Base-by-base conservation (phyloP, 2,329 filamentous ascomycete species). In the Diaporthe batatas region DNA sequence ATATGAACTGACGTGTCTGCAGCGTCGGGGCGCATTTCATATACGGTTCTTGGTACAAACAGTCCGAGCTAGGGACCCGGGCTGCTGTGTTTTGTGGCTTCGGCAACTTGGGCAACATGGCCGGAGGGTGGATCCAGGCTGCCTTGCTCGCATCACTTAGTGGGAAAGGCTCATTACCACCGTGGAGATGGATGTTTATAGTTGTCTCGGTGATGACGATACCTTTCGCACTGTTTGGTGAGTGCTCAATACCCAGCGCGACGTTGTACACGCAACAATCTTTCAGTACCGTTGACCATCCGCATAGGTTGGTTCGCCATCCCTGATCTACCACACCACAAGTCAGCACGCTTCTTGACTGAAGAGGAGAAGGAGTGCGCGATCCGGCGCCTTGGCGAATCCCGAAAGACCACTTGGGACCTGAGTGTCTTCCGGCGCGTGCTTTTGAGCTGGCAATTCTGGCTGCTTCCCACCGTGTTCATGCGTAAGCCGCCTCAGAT, bases 41-140 rank as follows among this genome's bases (percentile, higher is more conserved):
- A 36, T 83, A 84, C 57, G 83, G 81, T 0, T 83, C 81, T 3
- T 85, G 84, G 84, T 86, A 85, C 70, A 83, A 82, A 68, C 81
- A 81, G 62, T 82, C 82, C 0, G 83, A 85, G 71, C 79, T 85
- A 6, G 84, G 82, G 0, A 84, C 79, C 3, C 77, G 82, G 32
- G 81, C 82, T n/a, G 81, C 82, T 6, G 76, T 83, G 29, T 85
- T 86, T 59, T 84, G 83, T 69, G 79, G 80, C 0, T 84, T 84
- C 57, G 83, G 83, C 0, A 82, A 85, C 62, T 59, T 85, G 6
- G 84, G 83, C 0, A 84, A 81, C 34, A 84, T 85, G 82, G 80
- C 83, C 0, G 83, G 83, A 3, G 83, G 83, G 1, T 85, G 83
- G 83, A 85, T 86, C 32, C 84, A 85, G 73, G 83, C 83, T 0